A percentile compares a stretch with the other conserved stretches of the same genome.
Conservation (phyloP, 176 grass and related monocot genomes). For the Carex littledalei region DNA sequence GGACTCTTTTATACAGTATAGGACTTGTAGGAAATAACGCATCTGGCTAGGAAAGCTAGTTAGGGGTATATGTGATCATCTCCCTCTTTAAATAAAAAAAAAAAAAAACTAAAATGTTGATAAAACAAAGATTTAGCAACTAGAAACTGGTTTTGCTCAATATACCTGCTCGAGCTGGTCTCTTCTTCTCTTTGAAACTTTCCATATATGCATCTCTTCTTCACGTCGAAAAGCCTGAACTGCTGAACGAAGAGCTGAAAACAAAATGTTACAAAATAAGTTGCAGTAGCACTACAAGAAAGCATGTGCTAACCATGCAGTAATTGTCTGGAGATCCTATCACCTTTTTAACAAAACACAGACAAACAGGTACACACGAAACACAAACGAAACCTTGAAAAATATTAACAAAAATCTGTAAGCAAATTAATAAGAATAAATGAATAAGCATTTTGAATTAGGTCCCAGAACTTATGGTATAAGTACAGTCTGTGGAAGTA, state of each 20-base stretch:
- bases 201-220: conserved; percentile 41
- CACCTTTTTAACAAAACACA: neutral
- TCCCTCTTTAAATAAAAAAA: neutral
- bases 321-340: neutral
- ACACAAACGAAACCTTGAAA: neutral
- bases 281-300: neutral
- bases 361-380: neutral
- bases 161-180: conserved; percentile 51
- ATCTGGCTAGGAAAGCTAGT: too few relatives aligned
- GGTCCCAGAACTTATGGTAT: neutral
- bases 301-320: neutral
- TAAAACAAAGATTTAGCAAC: neutral
- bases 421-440: neutral
- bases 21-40: too few relatives aligned
- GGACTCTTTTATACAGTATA: too few relatives aligned
- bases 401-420: neutral
- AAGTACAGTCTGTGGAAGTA: neutral
- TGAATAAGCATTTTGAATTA: neutral
- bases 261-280: conserved; percentile 11
- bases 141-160: neutral
- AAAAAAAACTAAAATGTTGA: neutral
- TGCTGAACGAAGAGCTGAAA: conserved; percentile 70
- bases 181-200: conserved; percentile 65
- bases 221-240: conserved; percentile 73
- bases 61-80: neutral